Percentiles rank a stretch among this genome's conserved stretches.
Conservation (phyloP, 192 early-diverging fungal species). For the Coemansia sp. region DNA sequence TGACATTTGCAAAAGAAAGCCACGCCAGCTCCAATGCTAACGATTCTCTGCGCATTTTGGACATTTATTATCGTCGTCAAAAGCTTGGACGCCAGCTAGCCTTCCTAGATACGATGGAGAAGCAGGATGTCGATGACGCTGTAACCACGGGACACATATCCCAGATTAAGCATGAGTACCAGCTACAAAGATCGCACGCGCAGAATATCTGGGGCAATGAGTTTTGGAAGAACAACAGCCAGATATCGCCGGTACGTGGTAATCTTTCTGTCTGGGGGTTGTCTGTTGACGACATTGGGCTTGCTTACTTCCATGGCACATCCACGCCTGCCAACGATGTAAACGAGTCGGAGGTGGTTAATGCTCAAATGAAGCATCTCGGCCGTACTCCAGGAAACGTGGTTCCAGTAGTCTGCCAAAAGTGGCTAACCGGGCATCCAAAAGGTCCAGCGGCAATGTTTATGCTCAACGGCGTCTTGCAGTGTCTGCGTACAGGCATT, state of each 20-base stretch:
- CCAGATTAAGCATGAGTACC: constrained; percentile 14
- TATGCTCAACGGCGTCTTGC: constrained; percentile 89
- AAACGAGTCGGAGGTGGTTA: constrained; percentile 89
- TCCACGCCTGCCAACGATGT: constrained; percentile 93
- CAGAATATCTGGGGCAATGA: constrained; percentile 75
- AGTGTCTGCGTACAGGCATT: constrained; percentile 76
- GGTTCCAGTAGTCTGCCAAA: constrained; percentile 75
- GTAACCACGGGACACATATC: not conserved
- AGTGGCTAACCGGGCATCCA: constrained; percentile 83
- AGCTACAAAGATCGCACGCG: constrained; percentile 6
- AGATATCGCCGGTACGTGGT: constrained; percentile 85
- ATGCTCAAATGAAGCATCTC: constrained; percentile 83
- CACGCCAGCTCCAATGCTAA: constrained; percentile 58
- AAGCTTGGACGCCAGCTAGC: constrained; percentile 57
- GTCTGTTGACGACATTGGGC: constrained; percentile 87
- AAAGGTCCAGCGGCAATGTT: constrained; percentile 89
- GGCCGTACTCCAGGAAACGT: constrained; percentile 84
- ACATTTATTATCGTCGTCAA: constrained; percentile 80
- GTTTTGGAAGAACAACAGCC: constrained; percentile 74
- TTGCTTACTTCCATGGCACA: constrained; percentile 94
- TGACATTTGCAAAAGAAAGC: constrained; percentile 82
- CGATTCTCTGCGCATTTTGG: constrained; percentile 57
- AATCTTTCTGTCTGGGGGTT: constrained; percentile 84
- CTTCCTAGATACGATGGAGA: constrained; percentile 6
- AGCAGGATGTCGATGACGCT: constrained; percentile 6